A percentile compares a stretch with the other conserved stretches of the same genome.
These are phyloP conservation scores for Termitomyces sp. DNA, from an alignment of 768 basidiomycete genomes.

Conservation along the genomic window DNA sequence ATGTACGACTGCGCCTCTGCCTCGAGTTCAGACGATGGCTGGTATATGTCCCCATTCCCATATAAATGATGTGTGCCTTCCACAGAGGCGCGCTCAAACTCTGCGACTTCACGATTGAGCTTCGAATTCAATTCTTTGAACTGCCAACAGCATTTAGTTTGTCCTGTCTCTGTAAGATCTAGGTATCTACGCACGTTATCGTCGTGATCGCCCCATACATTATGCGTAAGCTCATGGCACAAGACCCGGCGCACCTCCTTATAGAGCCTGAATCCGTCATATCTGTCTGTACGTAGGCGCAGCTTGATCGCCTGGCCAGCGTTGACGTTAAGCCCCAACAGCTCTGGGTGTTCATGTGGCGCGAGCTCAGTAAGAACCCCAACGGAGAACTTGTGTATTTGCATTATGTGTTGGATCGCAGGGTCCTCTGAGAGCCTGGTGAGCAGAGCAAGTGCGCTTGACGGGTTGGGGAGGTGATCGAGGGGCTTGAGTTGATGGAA, in stretches of 20 bases:
- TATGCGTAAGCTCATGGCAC: constrained; percentile 76
- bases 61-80: constrained; percentile 52
- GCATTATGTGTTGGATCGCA: constrained; percentile 68
- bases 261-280: constrained; percentile 70
- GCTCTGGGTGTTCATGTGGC: constrained; percentile 66
- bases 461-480: constrained; percentile 58
- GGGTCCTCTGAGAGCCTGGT: constrained; percentile 62
- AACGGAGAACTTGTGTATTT: constrained; percentile 60
- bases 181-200: constrained; percentile 48
- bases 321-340: constrained; percentile 66
- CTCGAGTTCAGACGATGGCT: constrained; percentile 52
- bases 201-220: constrained; percentile 68
- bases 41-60: constrained; percentile 37
- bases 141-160: constrained; percentile 23
- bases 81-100: constrained; percentile 51
- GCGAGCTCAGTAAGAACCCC: constrained; percentile 72
- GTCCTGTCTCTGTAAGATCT: background rate
- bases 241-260: constrained; percentile 59
- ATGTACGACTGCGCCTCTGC: constrained; percentile 41
- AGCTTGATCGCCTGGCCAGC: constrained; percentile 61
- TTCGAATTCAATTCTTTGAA: constrained; percentile 75
- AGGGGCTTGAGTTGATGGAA: constrained; percentile 66
- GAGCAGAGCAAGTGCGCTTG: constrained; percentile 48
- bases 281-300: constrained; percentile 61
- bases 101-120: constrained; percentile 66